Percentiles rank a stretch among this genome's conserved stretches.
Conservation (phyloP, 768 basidiomycete species). For the Lactarius tabidus region DNA sequence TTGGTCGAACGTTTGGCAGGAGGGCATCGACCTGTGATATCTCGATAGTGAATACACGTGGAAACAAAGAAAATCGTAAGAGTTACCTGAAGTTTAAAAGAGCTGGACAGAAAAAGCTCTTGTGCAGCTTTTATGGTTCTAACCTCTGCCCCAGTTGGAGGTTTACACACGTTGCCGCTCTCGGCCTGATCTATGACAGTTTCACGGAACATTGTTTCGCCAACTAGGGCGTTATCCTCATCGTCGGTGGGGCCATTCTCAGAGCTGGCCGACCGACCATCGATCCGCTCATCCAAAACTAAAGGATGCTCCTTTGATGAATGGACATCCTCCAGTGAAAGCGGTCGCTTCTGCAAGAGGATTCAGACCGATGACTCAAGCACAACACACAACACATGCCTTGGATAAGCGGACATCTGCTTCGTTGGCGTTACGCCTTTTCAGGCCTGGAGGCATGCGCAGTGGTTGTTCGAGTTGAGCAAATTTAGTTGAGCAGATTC, state of each 20-base stretch:
- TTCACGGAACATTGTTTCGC: not conserved
- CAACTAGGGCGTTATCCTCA: not conserved
- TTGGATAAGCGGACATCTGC: not conserved
- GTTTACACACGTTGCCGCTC: constrained; percentile 36
- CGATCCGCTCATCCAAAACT: not conserved
- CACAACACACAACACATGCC: not conserved
- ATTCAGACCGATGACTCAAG: not conserved
- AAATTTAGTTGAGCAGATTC: not conserved
- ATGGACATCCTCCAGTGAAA: not conserved
- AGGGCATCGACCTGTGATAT: constrained; percentile 66
- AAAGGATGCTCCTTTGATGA: not conserved
- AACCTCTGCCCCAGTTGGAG: constrained; percentile 68
- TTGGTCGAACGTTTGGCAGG: constrained; percentile 70
- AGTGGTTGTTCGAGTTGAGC: not conserved
- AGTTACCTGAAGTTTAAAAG: constrained; percentile 80
- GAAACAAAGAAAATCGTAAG: not conserved
- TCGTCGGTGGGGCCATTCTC: not conserved
- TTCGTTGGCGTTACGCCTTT: constrained; percentile 1
- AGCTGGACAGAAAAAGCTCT: constrained; percentile 69
- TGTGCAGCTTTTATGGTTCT: constrained; percentile 67
- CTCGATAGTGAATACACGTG: constrained; percentile 18
- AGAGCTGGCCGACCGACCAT: not conserved
- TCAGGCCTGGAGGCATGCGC: constrained; percentile 11
- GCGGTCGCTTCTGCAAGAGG: not conserved
- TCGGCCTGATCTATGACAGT: not conserved